Base-by-base conservation (phyloP, 257 asterid species). In the Solanum chaucha region DNA sequence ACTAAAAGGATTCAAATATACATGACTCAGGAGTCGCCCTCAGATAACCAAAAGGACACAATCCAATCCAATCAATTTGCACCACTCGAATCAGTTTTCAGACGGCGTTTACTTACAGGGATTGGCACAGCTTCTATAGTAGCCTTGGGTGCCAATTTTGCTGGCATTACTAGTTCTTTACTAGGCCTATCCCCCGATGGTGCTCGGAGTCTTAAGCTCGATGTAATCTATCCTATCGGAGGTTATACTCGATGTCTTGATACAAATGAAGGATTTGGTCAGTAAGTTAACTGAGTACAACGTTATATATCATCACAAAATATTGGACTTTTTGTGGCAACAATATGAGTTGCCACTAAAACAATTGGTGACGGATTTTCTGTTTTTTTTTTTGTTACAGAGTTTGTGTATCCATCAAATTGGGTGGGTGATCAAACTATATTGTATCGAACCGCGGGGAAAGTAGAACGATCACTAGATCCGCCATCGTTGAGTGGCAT, bases 351-450 rank as follows among this genome's bases (percentile, higher is more conserved):
- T 12, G 72, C 72, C 35, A 24, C 72, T 24, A 65, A 26, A 65
- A 24, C 19, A 5, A 24, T 11, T 61, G 3, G 19, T 11, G 35
- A 65, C 8, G 2, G 35, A 65, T 14, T 13, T 8, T 82, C 20
- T 30, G 0, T 48, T 14, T 55, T 15, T 48, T 44, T 30, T 10
- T 5, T 17, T 7, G 38, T 17, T 73, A 64, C 93, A 96, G 98
- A 96, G 87, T 96, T 96, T 90, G 86, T 94, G 10, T 93, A 96
- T 85, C 99, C 99, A 32, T 93, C 92, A 86, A 94, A 88, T 83
- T 95, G 99, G 98, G 91, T 95, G 85, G 99, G 99, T 85, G 98
- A 95, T 89, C 99, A 95, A 87, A 94, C 93, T 30, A 22, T 96
- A n/a, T 73, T 94, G 89, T 92, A 92, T 48, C 90, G 95, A 93